These are phyloP conservation scores for Astrephomene gubernaculifera DNA, from an alignment of 139 green algal genomes.

Conservation along the genomic window DNA sequence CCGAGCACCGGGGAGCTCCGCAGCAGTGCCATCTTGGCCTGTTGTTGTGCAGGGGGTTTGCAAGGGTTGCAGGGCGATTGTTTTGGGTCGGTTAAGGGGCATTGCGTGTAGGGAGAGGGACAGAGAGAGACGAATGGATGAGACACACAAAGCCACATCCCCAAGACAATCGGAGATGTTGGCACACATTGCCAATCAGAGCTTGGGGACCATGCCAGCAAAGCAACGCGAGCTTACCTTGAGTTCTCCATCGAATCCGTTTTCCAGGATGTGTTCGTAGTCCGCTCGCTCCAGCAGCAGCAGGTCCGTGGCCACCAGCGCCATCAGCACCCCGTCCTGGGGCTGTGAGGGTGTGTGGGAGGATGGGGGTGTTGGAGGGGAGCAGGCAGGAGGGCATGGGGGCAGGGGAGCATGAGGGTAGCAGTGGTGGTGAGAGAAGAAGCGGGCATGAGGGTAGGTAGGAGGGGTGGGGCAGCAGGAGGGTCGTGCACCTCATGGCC, in stretches of 20 bases:
- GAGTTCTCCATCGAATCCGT: constrained; percentile 65
- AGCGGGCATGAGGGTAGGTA: neutral
- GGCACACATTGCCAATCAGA: too few species aligned
- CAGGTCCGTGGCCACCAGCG: constrained; percentile 50
- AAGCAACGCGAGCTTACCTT: constrained; percentile 4
- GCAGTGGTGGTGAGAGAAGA: neutral
- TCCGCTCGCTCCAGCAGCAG: constrained; percentile 45
- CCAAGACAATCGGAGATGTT: too few species aligned
- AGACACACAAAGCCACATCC: too few species aligned
- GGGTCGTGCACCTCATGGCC: too few species aligned
- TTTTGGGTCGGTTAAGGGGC: too few species aligned
- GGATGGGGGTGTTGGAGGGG: neutral
- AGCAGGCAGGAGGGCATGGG: neutral
- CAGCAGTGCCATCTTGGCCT: constrained; percentile 40
- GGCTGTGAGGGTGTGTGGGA: constrained; percentile 17
- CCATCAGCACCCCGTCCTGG: constrained; percentile 49
- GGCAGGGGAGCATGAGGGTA: neutral
- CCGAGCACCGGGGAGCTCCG: constrained; percentile 26
- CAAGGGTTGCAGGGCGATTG: too few species aligned
- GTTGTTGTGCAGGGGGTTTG: neutral
- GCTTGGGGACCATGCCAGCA: too few species aligned
- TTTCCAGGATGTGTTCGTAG: constrained; percentile 53
- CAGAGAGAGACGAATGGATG: too few species aligned
- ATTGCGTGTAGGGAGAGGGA: too few species aligned
- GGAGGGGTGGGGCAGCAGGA: neutral